Base-by-base conservation (phyloP, 108 stramenopile species). In the Mediolabrus comicus region DNA sequence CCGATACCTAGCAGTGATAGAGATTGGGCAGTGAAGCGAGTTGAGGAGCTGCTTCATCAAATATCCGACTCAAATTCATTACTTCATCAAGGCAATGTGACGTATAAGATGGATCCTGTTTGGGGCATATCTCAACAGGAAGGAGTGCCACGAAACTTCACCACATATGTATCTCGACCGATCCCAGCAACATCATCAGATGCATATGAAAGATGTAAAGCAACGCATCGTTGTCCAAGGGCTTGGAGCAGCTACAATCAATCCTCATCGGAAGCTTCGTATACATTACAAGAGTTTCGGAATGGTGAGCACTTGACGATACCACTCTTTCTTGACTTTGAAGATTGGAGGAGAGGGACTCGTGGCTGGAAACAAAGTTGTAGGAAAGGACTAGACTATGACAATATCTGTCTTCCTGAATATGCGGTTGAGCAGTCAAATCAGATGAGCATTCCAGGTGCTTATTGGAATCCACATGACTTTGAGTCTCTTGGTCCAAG, bases 181-280 rank as follows among this genome's bases (percentile, higher is more conserved):
- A 53, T 54, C 61, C 35, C 67, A 12, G 27, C 72, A 52, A 71
- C 81, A 34, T 75, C 75, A 25, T 19, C 22, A 17, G 69, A 71
- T 38, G 33, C 49, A 51, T 92, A 93, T 67, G 87, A 88, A 74
- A 83, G 88, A 52, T 93, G 92, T 64, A 91, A 91, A 75, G 87
- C 84, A 26, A 87, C 84, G 2, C 86, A 83, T 51, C 64, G 92
- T 33, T 93, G 92, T 53, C 85, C 81, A 60, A 75, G 87, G 13
- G 92, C 80, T 25, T 72, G 65, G 75, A 71, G 65, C 53, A 62
- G 80, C 36, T 90, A 87, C 69, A 78, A 88, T 64, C 68, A 76
- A 38, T 59, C 71, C 5, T 25, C 55, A 10, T 82, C 86, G 2
- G 27, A 66, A 27, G 31, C 69, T 2, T 35, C 62, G 38, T 67